Percentiles rank a stretch among this genome's conserved stretches.
Evolutionary conservation across 1,284 basidiomycete species (phyloP).

Genomic region (Boletus albobrunnescens): DNA sequence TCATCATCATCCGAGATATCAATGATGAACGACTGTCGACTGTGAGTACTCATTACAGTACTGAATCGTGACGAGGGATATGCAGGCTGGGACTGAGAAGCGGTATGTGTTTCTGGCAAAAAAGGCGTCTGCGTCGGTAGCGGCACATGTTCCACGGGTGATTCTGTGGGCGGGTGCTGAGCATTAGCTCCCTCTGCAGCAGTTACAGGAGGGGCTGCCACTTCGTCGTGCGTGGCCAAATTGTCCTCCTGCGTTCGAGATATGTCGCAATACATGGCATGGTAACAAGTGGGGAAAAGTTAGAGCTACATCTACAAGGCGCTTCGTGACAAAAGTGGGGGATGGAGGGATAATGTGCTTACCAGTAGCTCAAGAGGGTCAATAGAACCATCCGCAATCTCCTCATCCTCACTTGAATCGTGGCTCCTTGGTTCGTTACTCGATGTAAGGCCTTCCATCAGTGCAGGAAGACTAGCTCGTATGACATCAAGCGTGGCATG

Average conservation of each 20-base stretch:
- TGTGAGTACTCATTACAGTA: constrained; percentile 21
- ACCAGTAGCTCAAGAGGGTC: constrained; percentile 24
- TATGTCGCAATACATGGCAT: constrained; percentile 7
- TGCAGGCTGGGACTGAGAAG: constrained; percentile 6
- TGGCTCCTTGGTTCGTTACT: constrained; percentile 8
- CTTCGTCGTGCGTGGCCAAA: constrained; percentile 8
- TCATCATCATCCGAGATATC: constrained; percentile 34
- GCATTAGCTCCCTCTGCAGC: background rate
- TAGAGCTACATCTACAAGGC: constrained; percentile 32
- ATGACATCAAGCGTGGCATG: constrained; percentile 33
- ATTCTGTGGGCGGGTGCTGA: constrained; percentile 3
- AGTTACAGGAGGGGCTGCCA: background rate
- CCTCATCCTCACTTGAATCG: constrained; percentile 15
- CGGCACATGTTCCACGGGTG: background rate
- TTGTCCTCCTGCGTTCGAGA: constrained; percentile 19
- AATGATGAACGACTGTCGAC: constrained; percentile 27
- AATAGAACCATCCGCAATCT: constrained; percentile 2
- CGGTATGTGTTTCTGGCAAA: constrained; percentile 8
- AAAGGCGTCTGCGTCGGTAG: constrained; percentile 1
- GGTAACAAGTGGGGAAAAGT: constrained; percentile 24
- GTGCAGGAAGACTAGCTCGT: constrained; percentile 31
- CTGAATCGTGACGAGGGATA: constrained; percentile 26
- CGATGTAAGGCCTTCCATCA: constrained; percentile 21
- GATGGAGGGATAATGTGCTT: constrained; percentile 15
- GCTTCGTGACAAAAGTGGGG: constrained; percentile 25